Conservation (phyloP, 441 rosid species). For the Mallotus repandus region DNA sequence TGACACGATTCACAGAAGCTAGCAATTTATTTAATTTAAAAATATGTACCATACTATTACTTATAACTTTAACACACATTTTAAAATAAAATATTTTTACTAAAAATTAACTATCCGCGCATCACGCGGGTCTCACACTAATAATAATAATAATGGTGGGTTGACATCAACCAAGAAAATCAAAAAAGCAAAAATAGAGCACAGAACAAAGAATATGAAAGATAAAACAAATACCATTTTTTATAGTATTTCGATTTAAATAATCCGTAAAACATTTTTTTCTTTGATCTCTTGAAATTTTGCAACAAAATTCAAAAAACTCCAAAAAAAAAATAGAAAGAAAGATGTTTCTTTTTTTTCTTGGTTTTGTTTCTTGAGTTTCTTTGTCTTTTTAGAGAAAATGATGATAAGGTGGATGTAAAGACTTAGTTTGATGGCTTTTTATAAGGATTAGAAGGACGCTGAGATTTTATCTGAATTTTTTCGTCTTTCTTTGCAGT, state of each 20-base stretch:
- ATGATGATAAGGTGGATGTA: too few species aligned
- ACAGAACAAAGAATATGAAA: not conserved
- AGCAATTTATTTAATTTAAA: too few species aligned
- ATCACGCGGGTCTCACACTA: too few species aligned
- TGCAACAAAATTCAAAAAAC: not conserved
- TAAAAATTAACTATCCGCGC: too few species aligned
- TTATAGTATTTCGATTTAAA: slow-evolving; percentile 58
- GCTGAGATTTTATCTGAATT: slow-evolving; percentile 12
- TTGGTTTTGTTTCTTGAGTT: not conserved
- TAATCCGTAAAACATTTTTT: slow-evolving; percentile 52
- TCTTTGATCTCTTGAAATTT: slow-evolving; percentile 11
- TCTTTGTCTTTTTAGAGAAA: too few species aligned
- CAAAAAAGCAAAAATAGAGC: not conserved
- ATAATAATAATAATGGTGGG: too few species aligned
- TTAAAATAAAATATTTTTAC: too few species aligned
- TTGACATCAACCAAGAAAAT: not conserved
- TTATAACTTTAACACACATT: too few species aligned
- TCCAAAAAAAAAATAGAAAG: not conserved
- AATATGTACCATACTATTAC: too few species aligned
- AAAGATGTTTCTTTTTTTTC: slow-evolving; percentile 8
- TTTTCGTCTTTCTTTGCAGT: slow-evolving; percentile 6
- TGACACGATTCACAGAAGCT: too few species aligned
- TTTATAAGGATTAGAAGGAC: slow-evolving; percentile 31
- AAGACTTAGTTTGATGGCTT: slow-evolving; percentile 20
- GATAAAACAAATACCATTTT: slow-evolving; percentile 49